Percentiles rank a stretch among this genome's conserved stretches.
Evolutionary conservation across 257 asterid genomes (phyloP).

Genomic region (Przewalskia tangutica): DNA sequence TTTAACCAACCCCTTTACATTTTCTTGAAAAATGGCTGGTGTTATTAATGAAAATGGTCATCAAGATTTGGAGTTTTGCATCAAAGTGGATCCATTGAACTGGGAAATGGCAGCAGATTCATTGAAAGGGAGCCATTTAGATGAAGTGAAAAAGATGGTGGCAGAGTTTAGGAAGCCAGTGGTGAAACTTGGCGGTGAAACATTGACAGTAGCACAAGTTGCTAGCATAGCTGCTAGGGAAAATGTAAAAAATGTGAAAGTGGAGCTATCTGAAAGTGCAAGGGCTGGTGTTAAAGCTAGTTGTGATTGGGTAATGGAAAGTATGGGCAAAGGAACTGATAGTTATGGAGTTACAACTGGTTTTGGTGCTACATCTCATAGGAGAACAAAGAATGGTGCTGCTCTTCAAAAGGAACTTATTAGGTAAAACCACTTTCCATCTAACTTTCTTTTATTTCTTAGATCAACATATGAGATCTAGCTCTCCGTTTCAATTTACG

Average conservation of each 20-base stretch:
- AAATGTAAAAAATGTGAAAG: conserved; percentile 35
- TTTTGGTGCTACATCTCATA: conserved; percentile 80
- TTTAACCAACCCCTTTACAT: background rate
- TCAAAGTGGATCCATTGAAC: conserved; percentile 54
- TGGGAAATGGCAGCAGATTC: conserved; percentile 83
- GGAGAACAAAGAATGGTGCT: conserved; percentile 84
- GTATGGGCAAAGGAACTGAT: conserved; percentile 79
- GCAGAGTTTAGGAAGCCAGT: conserved; percentile 66
- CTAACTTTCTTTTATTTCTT: background rate
- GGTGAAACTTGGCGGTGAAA: conserved; percentile 76
- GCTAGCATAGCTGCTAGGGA: conserved; percentile 66
- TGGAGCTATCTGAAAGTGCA: conserved; percentile 72
- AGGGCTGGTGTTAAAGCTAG: conserved; percentile 88
- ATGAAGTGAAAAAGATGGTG: conserved; percentile 85
- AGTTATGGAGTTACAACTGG: conserved; percentile 95
- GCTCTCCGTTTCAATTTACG: background rate
- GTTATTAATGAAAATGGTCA: conserved; percentile 23
- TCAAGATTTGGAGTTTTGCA: conserved; percentile 27
- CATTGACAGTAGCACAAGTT: conserved; percentile 66
- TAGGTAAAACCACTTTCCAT: conserved; percentile 33
- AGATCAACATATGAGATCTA: background rate
- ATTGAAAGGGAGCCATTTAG: conserved; percentile 71
- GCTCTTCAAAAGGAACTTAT: conserved; percentile 87
- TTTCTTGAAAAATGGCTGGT: conserved; percentile 14
- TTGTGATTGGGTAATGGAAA: conserved; percentile 93